These are phyloP conservation scores for Parmelia sp. DNA, from an alignment of 495 filamentous ascomycete species.

Conservation along the genomic window DNA sequence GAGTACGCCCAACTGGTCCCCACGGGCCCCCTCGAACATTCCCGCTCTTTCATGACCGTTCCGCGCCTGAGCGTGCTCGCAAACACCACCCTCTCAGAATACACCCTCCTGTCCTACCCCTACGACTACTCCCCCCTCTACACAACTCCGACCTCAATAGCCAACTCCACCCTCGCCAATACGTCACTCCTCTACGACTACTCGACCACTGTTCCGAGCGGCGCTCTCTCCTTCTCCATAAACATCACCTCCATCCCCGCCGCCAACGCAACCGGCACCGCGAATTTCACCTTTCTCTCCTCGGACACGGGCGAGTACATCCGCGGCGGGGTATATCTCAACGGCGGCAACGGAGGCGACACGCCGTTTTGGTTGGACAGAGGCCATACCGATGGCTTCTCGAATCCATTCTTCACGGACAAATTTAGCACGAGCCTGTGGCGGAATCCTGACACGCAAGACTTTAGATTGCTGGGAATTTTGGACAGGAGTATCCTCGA, in stretches of 20 bases:
- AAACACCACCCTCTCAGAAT: slow-evolving; percentile 39
- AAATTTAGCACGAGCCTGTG: slow-evolving; percentile 39
- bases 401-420: slow-evolving; percentile 47
- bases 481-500: slow-evolving; percentile 48
- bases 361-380: slow-evolving; percentile 44
- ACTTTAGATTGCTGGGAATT: slow-evolving; percentile 36
- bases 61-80: slow-evolving; percentile 41
- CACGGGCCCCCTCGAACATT: slow-evolving; percentile 42
- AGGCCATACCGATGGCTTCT: slow-evolving; percentile 37
- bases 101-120: slow-evolving; percentile 38
- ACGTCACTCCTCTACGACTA: slow-evolving; percentile 37
- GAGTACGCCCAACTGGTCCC: slow-evolving; percentile 49
- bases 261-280: slow-evolving; percentile 33
- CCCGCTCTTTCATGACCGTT: slow-evolving; percentile 47
- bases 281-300: slow-evolving; percentile 47
- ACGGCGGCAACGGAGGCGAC: slow-evolving; percentile 32
- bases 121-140: slow-evolving; percentile 36
- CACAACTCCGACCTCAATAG: slow-evolving; percentile 27
- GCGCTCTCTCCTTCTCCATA: slow-evolving; percentile 43
- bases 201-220: slow-evolving; percentile 32
- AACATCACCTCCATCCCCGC: slow-evolving; percentile 38
- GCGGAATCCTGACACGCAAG: slow-evolving; percentile 28
- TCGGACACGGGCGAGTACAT: slow-evolving; percentile 42
- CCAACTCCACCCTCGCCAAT: slow-evolving; percentile 31
- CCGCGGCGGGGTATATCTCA: slow-evolving; percentile 41